Conservation (phyloP, 495 filamentous ascomycete genomes). For the Viridothelium virens region DNA sequence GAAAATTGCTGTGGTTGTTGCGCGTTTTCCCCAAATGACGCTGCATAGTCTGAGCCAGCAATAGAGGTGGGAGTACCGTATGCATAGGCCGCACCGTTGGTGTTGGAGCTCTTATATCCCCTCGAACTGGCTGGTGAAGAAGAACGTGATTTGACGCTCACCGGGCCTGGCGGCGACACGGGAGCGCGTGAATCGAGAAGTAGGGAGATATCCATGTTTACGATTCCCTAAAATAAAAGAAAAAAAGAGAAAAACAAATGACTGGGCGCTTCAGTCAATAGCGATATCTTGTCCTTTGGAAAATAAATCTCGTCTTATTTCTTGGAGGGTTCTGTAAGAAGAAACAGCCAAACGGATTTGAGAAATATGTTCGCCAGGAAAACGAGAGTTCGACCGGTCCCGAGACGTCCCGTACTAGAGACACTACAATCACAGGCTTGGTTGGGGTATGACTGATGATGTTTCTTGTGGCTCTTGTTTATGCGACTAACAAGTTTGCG, state of each 20-base stretch:
- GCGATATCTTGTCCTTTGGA: neutral
- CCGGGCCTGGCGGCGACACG: slow-evolving; percentile 23
- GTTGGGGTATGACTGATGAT: neutral
- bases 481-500: neutral
- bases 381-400: neutral
- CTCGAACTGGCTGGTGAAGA: slow-evolving; percentile 13
- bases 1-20: neutral
- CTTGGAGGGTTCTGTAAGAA: too few relatives aligned
- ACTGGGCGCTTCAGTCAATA: neutral
- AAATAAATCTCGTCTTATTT: neutral
- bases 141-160: slow-evolving; percentile 18
- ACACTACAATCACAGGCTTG: neutral
- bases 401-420: neutral
- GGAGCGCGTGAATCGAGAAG: slow-evolving; percentile 22
- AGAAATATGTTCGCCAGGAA: neutral
- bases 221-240: slow-evolving; percentile 31
- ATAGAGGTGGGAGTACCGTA: slow-evolving; percentile 4
- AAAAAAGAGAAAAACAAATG: too few relatives aligned
- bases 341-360: neutral
- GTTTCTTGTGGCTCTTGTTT: slow-evolving; percentile 11
- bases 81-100: neutral
- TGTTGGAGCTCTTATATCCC: neutral
- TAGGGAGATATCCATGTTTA: slow-evolving; percentile 43
- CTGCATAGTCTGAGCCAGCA: slow-evolving; percentile 7
- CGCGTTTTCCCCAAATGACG: neutral